Percentiles rank a stretch among this genome's conserved stretches.
These are phyloP conservation scores for Xylariaceae sp. DNA, from an alignment of 2,329 filamentous ascomycete species.

Conservation along the genomic window DNA sequence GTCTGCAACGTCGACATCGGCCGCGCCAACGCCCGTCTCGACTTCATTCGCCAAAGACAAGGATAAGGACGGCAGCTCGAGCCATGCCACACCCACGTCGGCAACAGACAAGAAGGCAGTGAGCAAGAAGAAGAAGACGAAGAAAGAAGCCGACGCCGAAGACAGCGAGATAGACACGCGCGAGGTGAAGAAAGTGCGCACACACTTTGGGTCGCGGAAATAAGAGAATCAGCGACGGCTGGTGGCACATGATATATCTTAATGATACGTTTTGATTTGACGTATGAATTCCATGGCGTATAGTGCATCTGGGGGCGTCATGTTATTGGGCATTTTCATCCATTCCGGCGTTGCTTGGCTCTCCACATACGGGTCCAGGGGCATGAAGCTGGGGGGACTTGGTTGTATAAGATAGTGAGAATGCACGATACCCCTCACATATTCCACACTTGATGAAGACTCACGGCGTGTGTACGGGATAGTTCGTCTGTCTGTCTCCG, in stretches of 20 bases:
- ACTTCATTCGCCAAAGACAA: constrained; percentile 46
- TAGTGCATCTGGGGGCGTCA: not conserved
- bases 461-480: not conserved
- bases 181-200: constrained; percentile 53
- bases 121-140: constrained; percentile 50
- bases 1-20: constrained; percentile 42
- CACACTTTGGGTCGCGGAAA: constrained; percentile 54
- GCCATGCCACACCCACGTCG: constrained; percentile 54
- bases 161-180: constrained; percentile 58
- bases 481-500: no score
- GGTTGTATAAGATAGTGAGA: constrained; percentile 3
- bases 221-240: constrained; percentile 22
- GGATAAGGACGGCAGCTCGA: constrained; percentile 40
- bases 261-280: not conserved
- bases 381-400: not conserved
- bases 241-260: not conserved
- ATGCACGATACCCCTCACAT: constrained; percentile 15
- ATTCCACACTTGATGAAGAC: not conserved
- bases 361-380: not conserved
- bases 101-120: constrained; percentile 42
- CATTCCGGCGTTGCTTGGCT: not conserved
- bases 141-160: constrained; percentile 38
- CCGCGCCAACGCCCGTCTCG: constrained; percentile 52
- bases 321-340: not conserved
- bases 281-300: constrained; percentile 1